Conservation (phyloP, 2,329 filamentous ascomycete genomes). For the Rhynchosporium graminicola region DNA sequence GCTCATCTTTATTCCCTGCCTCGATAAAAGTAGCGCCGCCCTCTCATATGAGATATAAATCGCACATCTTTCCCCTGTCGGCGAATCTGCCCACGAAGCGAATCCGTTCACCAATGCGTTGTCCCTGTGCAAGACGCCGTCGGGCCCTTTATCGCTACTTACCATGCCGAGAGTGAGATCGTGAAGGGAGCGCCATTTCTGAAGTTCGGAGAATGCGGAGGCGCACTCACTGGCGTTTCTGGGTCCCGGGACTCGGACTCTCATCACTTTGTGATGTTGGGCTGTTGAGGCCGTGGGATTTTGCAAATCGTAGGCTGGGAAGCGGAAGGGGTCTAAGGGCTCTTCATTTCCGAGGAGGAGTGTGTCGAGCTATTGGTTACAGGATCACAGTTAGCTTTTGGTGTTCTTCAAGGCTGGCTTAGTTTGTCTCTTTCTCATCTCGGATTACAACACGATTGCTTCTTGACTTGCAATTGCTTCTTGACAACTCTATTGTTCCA, state of each 20-base stretch:
- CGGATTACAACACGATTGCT: no score
- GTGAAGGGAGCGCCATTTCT: not conserved
- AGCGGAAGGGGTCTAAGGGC: not conserved
- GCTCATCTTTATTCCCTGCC: not conserved
- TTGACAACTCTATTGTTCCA: no score
- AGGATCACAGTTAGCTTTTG: not conserved
- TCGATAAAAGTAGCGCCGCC: conserved; percentile 1
- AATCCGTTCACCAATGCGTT: not conserved
- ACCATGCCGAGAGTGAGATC: not conserved
- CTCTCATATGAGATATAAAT: conserved; percentile 14
- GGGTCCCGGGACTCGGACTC: not conserved
- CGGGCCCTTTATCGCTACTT: not conserved
- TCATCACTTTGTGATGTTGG: not conserved
- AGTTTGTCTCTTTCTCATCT: no score
- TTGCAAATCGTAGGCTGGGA: not conserved
- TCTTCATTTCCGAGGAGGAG: conserved; percentile 13
- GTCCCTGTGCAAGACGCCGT: not conserved
- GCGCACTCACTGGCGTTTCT: not conserved
- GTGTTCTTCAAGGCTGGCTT: no score
- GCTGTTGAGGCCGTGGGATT: not conserved
- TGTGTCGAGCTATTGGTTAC: not conserved
- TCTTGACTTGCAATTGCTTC: no score
- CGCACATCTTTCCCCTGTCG: not conserved
- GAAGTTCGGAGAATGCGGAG: not conserved
- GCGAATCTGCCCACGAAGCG: not conserved